Evolutionary conservation across 2,329 filamentous ascomycete genomes (phyloP).

Genomic region (Rhynchosporium secalis): DNA sequence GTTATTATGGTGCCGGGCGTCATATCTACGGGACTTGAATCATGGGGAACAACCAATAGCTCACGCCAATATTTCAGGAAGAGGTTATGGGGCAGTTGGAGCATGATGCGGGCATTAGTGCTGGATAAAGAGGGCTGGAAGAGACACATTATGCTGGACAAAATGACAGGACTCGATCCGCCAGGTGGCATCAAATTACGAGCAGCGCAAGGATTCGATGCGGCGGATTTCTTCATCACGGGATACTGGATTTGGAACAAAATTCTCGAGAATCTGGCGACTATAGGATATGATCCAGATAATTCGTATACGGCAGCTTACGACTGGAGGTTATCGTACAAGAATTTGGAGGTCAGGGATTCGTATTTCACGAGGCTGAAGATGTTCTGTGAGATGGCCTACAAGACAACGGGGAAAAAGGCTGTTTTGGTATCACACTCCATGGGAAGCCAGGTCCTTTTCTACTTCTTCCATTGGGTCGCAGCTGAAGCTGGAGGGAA

Average conservation of each 20-base stretch:
- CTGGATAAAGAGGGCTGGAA: conserved; percentile 95
- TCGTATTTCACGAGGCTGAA: conserved; percentile 93
- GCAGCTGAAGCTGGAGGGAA: conserved; percentile 75
- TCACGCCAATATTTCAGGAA: conserved; percentile 93
- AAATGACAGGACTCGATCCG: conserved; percentile 85
- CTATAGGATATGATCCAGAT: conserved; percentile 90
- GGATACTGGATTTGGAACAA: conserved; percentile 97
- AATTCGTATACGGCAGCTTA: conserved; percentile 71
- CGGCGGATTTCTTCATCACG: conserved; percentile 90
- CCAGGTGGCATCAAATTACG: conserved; percentile 79
- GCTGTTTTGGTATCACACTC: conserved; percentile 88
- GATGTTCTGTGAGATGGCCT: conserved; percentile 82
- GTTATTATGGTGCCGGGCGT: conserved; percentile 98
- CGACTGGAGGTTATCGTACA: conserved; percentile 91
- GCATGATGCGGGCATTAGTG: conserved; percentile 94
- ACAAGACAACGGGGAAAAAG: conserved; percentile 73
- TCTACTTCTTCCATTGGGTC: conserved; percentile 78
- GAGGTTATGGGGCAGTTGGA: conserved; percentile 96
- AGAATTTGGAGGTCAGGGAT: conserved; percentile 85
- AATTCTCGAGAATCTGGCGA: conserved; percentile 94
- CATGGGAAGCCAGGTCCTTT: conserved; percentile 95
- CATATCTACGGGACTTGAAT: conserved; percentile 95
- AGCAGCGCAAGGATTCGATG: conserved; percentile 94
- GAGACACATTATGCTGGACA: conserved; percentile 94
- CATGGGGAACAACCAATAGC: conserved; percentile 85